Evolutionary conservation across 306 rosid species (phyloP).

Genomic region (Mimosa bimucronata): DNA sequence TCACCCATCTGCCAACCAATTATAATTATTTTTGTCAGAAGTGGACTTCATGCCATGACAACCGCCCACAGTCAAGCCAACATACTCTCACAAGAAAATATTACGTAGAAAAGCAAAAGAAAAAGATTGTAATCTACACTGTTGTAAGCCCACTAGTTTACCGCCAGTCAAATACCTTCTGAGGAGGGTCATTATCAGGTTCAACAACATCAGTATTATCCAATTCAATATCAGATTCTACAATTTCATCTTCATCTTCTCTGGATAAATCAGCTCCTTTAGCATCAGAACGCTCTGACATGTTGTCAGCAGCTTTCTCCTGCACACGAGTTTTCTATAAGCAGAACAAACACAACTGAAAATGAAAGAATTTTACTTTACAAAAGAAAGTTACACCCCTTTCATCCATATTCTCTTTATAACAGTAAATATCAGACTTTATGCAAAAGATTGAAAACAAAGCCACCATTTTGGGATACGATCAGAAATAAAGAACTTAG

Average conservation of each 20-base stretch:
- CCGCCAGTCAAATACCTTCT: slow-evolving; percentile 47
- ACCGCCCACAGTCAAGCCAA: background rate
- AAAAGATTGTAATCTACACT: background rate
- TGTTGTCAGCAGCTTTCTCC: slow-evolving; percentile 47
- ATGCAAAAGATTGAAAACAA: background rate
- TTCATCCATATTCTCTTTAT: background rate
- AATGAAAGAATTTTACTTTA: slow-evolving; percentile 9
- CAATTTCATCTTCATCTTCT: slow-evolving; percentile 50
- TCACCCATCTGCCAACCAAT: slow-evolving; percentile 68
- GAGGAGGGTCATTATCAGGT: slow-evolving; percentile 82
- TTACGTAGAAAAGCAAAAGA: background rate
- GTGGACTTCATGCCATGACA: background rate
- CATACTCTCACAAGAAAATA: background rate
- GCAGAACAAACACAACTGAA: slow-evolving; percentile 14
- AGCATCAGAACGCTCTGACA: slow-evolving; percentile 38
- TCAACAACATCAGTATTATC: slow-evolving; percentile 65
- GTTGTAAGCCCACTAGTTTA: background rate
- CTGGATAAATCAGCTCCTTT: slow-evolving; percentile 28
- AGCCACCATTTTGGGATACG: background rate
- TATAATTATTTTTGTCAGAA: background rate
- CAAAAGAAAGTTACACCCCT: slow-evolving; percentile 1
- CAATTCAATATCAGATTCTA: slow-evolving; percentile 80
- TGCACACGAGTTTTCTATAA: slow-evolving; percentile 34
- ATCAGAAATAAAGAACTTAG: background rate
- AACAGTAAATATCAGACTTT: background rate